Percentiles rank a stretch among this genome's conserved stretches.
Conservation (phyloP, 2,329 filamentous ascomycete species). For the Aurifilum marmelostoma region DNA sequence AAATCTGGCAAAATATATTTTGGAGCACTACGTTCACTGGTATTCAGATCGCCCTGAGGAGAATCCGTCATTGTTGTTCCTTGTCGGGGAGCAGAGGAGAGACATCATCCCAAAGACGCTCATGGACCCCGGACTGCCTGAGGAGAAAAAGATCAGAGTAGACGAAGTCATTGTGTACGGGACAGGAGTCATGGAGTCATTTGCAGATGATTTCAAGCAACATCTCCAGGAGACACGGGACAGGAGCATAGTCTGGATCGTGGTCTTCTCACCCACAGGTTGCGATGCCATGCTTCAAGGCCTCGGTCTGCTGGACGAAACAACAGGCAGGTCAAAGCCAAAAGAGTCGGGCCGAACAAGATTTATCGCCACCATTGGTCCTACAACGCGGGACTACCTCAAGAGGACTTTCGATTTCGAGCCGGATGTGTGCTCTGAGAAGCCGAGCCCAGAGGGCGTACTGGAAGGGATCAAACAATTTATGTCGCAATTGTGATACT, state of each 20-base stretch:
- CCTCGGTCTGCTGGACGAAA: constrained; percentile 54
- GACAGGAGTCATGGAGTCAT: constrained; percentile 80
- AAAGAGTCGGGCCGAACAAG: constrained; percentile 48
- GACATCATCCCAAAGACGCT: constrained; percentile 88
- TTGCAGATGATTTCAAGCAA: constrained; percentile 66
- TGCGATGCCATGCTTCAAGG: constrained; percentile 63
- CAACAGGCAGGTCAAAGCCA: constrained; percentile 44
- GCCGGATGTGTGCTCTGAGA: constrained; percentile 79
- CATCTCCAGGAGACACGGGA: constrained; percentile 51
- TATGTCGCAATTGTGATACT: constrained; percentile 14
- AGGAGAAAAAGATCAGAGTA: constrained; percentile 62
- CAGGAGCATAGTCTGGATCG: constrained; percentile 64
- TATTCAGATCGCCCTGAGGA: constrained; percentile 49
- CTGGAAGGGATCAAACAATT: constrained; percentile 65
- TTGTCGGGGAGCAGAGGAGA: constrained; percentile 85
- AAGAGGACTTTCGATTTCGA: constrained; percentile 64
- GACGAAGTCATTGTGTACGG: constrained; percentile 85
- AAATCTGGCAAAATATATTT: constrained; percentile 74
- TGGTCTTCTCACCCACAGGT: constrained; percentile 72
- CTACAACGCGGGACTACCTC: constrained; percentile 83
- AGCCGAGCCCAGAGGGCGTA: constrained; percentile 81
- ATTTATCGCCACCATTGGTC: constrained; percentile 85
- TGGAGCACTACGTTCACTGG: constrained; percentile 71
- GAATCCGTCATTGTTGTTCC: constrained; percentile 74
- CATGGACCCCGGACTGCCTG: constrained; percentile 58